Percentiles rank a stretch among this genome's conserved stretches.
phyloP scores from a whole-genome alignment of 2,329 filamentous ascomycete species.

The Chaetomiaceae sp. region DNA sequence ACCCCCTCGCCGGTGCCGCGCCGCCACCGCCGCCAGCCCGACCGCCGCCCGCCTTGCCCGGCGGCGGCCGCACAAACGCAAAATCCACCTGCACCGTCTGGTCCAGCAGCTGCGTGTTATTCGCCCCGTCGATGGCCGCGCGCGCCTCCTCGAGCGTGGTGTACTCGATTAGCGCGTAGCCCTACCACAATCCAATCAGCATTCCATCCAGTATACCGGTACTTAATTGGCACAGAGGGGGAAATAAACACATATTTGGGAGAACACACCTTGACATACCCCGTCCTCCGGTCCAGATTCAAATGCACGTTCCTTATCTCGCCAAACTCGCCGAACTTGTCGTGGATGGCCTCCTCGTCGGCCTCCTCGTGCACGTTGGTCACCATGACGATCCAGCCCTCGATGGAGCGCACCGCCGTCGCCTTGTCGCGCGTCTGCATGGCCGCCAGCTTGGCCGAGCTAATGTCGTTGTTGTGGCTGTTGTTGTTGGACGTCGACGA shows the following conservation, averaged over 20 bases:
- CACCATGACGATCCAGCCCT: slow-evolving; percentile 84
- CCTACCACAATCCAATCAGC: slow-evolving; percentile 44
- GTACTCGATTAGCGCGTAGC: slow-evolving; percentile 83
- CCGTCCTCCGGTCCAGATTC: slow-evolving; percentile 76
- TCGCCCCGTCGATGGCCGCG: slow-evolving; percentile 76
- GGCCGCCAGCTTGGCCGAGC: slow-evolving; percentile 52
- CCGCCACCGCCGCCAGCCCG: slow-evolving; percentile 32
- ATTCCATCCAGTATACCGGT: no score
- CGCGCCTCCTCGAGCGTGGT: slow-evolving; percentile 72
- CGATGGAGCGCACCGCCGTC: slow-evolving; percentile 78
- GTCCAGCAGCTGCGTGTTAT: slow-evolving; percentile 72
- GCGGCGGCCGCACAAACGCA: slow-evolving; percentile 77
- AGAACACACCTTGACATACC: slow-evolving; percentile 72
- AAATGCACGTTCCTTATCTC: slow-evolving; percentile 85
- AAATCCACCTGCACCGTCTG: slow-evolving; percentile 80
- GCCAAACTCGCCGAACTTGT: slow-evolving; percentile 77
- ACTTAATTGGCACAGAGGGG: no score
- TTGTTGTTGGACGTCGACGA: slow-evolving; percentile 32
- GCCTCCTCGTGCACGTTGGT: slow-evolving; percentile 87
- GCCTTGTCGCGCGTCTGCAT: slow-evolving; percentile 71
- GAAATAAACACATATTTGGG: not conserved
- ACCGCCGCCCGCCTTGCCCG: slow-evolving; percentile 46
- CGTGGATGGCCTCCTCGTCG: slow-evolving; percentile 75
- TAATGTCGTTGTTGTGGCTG: slow-evolving; percentile 33
- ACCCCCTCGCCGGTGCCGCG: slow-evolving; percentile 38